phyloP scores from a whole-genome alignment of 306 rosid species.

The Cercis canadensis region DNA sequence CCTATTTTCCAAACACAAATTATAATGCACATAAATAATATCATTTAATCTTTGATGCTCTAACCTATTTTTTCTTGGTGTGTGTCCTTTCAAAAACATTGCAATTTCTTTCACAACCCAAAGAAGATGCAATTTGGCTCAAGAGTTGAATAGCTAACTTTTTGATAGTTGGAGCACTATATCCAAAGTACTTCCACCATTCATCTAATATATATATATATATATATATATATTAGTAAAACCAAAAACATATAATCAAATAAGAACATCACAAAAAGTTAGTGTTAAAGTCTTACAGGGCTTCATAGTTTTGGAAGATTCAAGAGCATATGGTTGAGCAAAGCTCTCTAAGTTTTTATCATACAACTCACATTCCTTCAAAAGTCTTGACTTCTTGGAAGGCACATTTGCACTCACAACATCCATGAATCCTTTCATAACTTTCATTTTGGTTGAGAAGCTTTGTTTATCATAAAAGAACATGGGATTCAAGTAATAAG shows the following conservation, averaged over 20 bases:
- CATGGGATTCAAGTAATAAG: background rate
- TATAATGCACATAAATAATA: background rate
- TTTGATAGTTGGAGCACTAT: background rate
- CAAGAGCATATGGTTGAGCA: too few relatives aligned
- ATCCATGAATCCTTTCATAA: background rate
- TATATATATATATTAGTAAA: background rate
- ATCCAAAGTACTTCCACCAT: constrained; percentile 2
- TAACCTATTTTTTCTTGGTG: background rate
- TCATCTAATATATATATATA: background rate
- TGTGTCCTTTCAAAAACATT: too few relatives aligned
- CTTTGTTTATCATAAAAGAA: background rate
- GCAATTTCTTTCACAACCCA: constrained; percentile 25
- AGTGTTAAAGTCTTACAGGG: too few relatives aligned
- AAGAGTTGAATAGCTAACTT: background rate
- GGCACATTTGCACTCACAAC: too few relatives aligned
- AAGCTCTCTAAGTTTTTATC: too few relatives aligned
- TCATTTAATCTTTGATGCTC: background rate
- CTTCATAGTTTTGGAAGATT: too few relatives aligned
- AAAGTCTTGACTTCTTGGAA: too few relatives aligned
- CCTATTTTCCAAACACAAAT: background rate
- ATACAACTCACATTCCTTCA: too few relatives aligned
- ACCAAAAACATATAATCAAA: too few relatives aligned
- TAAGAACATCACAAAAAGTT: too few relatives aligned
- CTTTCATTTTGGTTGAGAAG: background rate
- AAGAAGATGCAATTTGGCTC: too few relatives aligned